Base-by-base conservation (phyloP, 768 basidiomycete genomes). In the Asterophora parasitica region DNA sequence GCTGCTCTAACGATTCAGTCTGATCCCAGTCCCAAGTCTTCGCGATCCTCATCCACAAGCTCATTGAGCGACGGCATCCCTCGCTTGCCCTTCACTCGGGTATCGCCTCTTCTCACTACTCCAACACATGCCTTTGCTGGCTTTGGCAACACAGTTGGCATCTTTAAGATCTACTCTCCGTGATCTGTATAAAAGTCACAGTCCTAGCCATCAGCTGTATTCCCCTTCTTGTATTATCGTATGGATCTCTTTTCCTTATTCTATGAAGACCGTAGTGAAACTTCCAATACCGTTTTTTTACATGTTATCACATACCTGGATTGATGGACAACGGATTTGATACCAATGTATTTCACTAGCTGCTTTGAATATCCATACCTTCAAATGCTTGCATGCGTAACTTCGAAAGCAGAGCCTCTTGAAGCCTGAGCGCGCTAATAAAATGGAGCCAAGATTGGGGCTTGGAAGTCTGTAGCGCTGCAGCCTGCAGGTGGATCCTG, bases 61-160 rank as follows among this genome's bases (percentile, higher is more conserved):
- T n/a, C n/a, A 9, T 57, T 60, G 17, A 56, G 52, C 30, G 65
- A 66, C 34, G 37, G 52, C 16, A 58, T 76, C 35, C 79, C 85
- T 43, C 75, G 83, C 42, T 68, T 90, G 52, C 86, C 88, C n/a
- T 89, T 89, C 61, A 90, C 88, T n/a, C 75, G 85, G 16, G 81
- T 87, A 8, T 77, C 81, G 2, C 77, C 85, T 26, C 72, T 86
- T 50, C 57, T 79, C 20, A 68, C 73, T 42, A 62, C 71, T 16
- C 62, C 75, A 27, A 71, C 76, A 12, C 68, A 74, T 57, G 79
- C 73, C 50, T 58, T 88, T 8, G 85, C 82, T 51, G 87, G 88
- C 12, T 88, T 89, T 59, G 88, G 88, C 34, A 90, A 91, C 62
- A 88, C 86, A 4, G 68, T 85, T 48, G 83, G 83, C 27, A 58